Evolutionary conservation across 352 stramenopile species (phyloP), one percentile per base, ranked within the genome.

Genomic region (Phytophthora boehmeriae): DNA sequence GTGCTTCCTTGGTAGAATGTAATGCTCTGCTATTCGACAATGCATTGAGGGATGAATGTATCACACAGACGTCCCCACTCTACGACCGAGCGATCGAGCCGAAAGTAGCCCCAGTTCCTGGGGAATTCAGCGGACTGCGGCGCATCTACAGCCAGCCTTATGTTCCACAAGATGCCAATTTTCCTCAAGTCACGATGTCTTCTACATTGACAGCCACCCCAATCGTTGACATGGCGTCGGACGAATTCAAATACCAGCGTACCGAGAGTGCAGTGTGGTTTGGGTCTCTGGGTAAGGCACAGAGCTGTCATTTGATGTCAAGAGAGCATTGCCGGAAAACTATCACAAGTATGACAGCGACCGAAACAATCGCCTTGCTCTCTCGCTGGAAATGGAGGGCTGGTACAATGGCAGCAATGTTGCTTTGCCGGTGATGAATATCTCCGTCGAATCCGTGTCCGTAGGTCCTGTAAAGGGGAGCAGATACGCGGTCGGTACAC

Each of bases 251-350:
- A 27, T 50, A 50, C 23, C 44, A 50, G 23, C 44, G 44, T 32
- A 35, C 38, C 44, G 45, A 52, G 20, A 14, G 19, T n/a, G 45
- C 39, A 52, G 45, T 22, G 17, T 43, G 20, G 25, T 65, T 65
- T 6, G 30, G 39, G 13, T 4, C 45, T 5, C 13, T 58, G 22
- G 47, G 62, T 25, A 66, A 62, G 36, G 49, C 54, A 41, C 14
- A 71, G 38, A 66, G 44, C 43, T 66, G 62, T 23, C 62, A 66
- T 59, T 49, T 66, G 54, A 62, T 70, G 39, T 65, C 55, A 35
- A 61, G 13, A 54, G 44, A 66, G 2, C 32, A 64, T 60, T 64
- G 54, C 36, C 47, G 4, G 14, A 16, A 52, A 41, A 27, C 25
- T 52, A 52, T 27, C 25, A 39, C 8, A 39, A 41, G 34, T 52